Base-by-base conservation (phyloP, 1,139 yeast genomes). In the Tardiomyces digboiensis region DNA sequence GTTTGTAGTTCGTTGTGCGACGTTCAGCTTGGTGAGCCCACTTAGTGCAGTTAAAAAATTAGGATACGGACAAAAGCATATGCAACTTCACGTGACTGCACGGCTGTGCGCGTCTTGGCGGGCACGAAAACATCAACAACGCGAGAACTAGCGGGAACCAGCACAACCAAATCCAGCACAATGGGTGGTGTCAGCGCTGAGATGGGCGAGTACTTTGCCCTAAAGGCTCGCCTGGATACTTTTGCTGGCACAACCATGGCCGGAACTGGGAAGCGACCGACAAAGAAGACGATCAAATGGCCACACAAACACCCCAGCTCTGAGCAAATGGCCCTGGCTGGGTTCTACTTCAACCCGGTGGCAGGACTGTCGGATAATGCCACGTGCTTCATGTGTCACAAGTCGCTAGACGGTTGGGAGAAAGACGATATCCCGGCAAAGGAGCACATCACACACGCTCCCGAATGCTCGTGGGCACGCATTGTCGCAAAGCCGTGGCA, bases 281-380 rank as follows among this genome's bases (percentile, higher is more conserved):
- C 52, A 40, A 53, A 52, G 47, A 48, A 48, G 42, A 42, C 42
- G 36, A 44, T 45, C 19, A 43, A 44, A 7, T 64, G 66, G 67
- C 66, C 66, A 6, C 65, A 58, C 41, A 50, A 44, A 13, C 40
- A 44, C 13, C 67, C 67, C 2, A 45, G 54, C 2, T 49, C 59
- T 4, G 50, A 49, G 14, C 47, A 55, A 19, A 63, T 82, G 68
- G 85, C 87, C 1, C 71, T 70, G 38, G 70, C 76, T 21, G 95
- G 95, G 0, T 85, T 86, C 61, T 78, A 71, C 56, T 84, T 71
- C 61, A 70, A 77, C 13, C 95, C 95, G 2, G 44, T 53, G 8
- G 43, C 52, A 10, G 53, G 49, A 2, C 52, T 55, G 13, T 52
- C 45, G 2, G 71, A 81, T 54, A 73, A 82, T 46, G 78, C 80